Conservation (phyloP, 441 rosid species). For the Dalechampia spathulata region DNA sequence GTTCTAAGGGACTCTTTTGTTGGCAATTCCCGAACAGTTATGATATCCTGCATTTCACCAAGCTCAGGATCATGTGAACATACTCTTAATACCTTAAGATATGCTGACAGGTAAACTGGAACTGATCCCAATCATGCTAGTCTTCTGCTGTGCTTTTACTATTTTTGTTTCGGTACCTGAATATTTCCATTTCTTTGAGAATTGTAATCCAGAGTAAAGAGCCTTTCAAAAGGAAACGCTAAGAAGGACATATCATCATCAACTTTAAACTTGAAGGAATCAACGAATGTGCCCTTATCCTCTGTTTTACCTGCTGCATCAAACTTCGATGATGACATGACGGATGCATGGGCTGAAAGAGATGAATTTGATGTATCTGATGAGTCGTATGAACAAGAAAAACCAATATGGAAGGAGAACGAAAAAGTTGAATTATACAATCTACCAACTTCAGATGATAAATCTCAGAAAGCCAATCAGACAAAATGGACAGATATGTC, state of each 20-base stretch:
- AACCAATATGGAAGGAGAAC: constrained; percentile 61
- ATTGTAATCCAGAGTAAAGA: constrained; percentile 66
- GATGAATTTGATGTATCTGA: constrained; percentile 68
- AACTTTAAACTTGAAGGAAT: constrained; percentile 65
- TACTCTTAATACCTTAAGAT: constrained; percentile 93
- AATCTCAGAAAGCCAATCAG: constrained; percentile 45
- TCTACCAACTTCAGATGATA: constrained; percentile 40
- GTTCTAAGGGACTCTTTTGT: constrained; percentile 95
- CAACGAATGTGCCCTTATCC: constrained; percentile 58
- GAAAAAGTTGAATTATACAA: constrained; percentile 52
- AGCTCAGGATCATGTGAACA: constrained; percentile 96
- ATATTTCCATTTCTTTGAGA: background rate
- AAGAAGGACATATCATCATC: constrained; percentile 82
- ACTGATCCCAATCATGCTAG: constrained; percentile 3
- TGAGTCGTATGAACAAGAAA: constrained; percentile 61
- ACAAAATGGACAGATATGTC: constrained; percentile 46
- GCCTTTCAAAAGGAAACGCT: constrained; percentile 89
- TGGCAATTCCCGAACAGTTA: constrained; percentile 98
- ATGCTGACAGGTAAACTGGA: constrained; percentile 77
- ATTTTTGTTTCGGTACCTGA: background rate
- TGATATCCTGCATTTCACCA: constrained; percentile 99
- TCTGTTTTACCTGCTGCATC: constrained; percentile 50
- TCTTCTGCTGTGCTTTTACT: background rate
- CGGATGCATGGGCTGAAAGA: constrained; percentile 72
- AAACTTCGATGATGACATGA: constrained; percentile 54